These are phyloP conservation scores for Phytophthora pisi DNA, from an alignment of 352 stramenopile genomes.

Conservation along the genomic window DNA sequence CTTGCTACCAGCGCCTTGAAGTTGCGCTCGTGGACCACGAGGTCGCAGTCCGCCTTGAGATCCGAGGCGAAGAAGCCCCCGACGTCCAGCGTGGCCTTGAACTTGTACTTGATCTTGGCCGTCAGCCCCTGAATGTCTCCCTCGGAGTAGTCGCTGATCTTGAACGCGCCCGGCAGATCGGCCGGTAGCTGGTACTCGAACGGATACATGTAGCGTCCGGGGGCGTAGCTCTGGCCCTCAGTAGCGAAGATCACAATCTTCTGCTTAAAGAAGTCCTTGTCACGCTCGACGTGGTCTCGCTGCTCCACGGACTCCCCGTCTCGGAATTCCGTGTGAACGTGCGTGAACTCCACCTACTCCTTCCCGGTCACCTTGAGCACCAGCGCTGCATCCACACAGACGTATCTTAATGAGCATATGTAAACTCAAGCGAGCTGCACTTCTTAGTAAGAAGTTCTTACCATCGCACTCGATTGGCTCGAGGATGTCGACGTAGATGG, in stretches of 20 bases:
- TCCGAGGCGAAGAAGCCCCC: slow-evolving; percentile 64
- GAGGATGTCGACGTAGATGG: slow-evolving; percentile 58
- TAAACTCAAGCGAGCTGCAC: background rate
- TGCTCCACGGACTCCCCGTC: slow-evolving; percentile 39
- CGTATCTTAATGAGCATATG: no score
- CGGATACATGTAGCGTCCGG: slow-evolving; percentile 63
- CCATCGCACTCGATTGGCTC: slow-evolving; percentile 69
- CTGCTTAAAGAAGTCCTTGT: slow-evolving; percentile 76
- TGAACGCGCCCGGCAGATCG: slow-evolving; percentile 59
- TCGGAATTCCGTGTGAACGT: slow-evolving; percentile 32
- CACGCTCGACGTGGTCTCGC: slow-evolving; percentile 34
- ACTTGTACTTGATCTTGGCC: slow-evolving; percentile 80
- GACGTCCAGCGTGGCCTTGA: slow-evolving; percentile 75
- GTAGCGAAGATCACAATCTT: slow-evolving; percentile 67
- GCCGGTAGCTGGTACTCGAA: slow-evolving; percentile 71
- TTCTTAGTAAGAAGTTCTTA: slow-evolving; percentile 17
- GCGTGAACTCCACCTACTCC: slow-evolving; percentile 65
- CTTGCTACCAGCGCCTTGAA: slow-evolving; percentile 47
- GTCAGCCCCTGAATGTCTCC: slow-evolving; percentile 49
- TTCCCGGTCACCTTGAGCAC: slow-evolving; percentile 70
- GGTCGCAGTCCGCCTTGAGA: slow-evolving; percentile 61
- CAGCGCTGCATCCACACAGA: slow-evolving; percentile 39
- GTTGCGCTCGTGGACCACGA: slow-evolving; percentile 69
- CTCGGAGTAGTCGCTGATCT: slow-evolving; percentile 52
- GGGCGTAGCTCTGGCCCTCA: slow-evolving; percentile 33